These are phyloP conservation scores for Diaporthe longicolla DNA, from an alignment of 2,329 filamentous ascomycete genomes.

Conservation along the genomic window DNA sequence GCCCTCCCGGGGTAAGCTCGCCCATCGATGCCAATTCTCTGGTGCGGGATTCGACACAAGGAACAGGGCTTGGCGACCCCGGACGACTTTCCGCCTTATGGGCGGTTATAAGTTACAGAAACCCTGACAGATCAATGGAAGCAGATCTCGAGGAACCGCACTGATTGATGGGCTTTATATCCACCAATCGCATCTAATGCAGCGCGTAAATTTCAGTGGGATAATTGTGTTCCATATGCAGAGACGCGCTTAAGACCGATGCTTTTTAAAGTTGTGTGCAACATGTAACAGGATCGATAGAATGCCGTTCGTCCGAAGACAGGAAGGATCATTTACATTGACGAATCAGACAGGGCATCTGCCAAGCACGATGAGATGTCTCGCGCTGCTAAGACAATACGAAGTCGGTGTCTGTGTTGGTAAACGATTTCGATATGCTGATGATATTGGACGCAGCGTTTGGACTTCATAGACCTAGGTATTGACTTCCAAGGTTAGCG, in stretches of 20 bases:
- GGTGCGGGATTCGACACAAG: slow-evolving; percentile 21
- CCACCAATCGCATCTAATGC: slow-evolving; percentile 23
- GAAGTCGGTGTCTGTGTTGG: not conserved
- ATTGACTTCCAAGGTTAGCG: not conserved
- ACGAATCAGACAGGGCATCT: not conserved
- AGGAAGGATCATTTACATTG: not conserved
- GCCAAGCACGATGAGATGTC: not conserved
- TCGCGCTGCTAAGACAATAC: no score
- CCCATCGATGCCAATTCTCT: slow-evolving; percentile 25
- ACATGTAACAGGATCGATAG: not conserved
- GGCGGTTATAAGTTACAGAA: slow-evolving; percentile 26
- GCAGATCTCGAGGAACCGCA: not conserved
- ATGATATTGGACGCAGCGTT: not conserved
- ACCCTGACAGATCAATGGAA: slow-evolving; percentile 2
- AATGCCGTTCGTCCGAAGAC: slow-evolving; percentile 21
- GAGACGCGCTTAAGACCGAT: not conserved
- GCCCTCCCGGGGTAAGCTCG: not conserved
- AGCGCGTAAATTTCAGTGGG: not conserved
- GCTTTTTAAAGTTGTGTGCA: not conserved
- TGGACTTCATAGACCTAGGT: not conserved
- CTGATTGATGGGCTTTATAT: slow-evolving; percentile 6
- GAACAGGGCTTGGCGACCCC: not conserved
- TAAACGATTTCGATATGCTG: not conserved
- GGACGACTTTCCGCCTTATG: slow-evolving; percentile 9
- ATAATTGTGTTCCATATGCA: not conserved